phyloP scores from a whole-genome alignment of 116 monocot genomes.

The Dioscorea cayenensis region DNA sequence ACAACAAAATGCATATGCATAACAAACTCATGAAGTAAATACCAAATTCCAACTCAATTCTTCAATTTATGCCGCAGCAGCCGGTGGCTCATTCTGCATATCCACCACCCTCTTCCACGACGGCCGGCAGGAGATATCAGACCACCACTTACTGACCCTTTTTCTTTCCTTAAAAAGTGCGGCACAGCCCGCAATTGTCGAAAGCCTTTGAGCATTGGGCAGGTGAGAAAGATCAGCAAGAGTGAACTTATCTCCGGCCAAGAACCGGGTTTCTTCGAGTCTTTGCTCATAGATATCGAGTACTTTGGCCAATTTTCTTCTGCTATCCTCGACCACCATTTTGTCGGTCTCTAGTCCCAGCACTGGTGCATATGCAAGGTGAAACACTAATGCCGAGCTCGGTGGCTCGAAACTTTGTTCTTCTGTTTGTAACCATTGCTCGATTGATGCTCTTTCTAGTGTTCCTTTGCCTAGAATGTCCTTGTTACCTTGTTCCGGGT shows the following conservation, averaged over 20 bases:
- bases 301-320: conserved; percentile 17
- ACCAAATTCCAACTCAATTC: not conserved
- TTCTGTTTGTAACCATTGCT: conserved; percentile 48
- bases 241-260: conserved; percentile 39
- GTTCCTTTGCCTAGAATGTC: conserved; percentile 45
- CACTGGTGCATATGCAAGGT: conserved; percentile 22
- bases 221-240: conserved; percentile 43
- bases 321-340: conserved; percentile 17
- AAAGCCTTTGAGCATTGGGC: conserved; percentile 29
- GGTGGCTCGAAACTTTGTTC: conserved; percentile 35
- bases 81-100: conserved; percentile 25
- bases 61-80: conserved; percentile 2
- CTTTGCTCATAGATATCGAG: conserved; percentile 36
- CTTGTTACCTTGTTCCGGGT: conserved; percentile 34
- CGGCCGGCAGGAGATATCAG: conserved; percentile 18
- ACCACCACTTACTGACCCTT: conserved; percentile 41
- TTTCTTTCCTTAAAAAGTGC: conserved; percentile 16
- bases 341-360: conserved; percentile 9
- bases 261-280: conserved; percentile 15
- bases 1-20: too few relatives aligned
- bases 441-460: conserved; percentile 52
- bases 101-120: conserved; percentile 45
- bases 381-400: conserved; percentile 26
- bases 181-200: conserved; percentile 10
- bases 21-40: not conserved